A percentile compares a stretch with the other conserved stretches of the same genome.
These are phyloP conservation scores for Jamesozyma hellenica DNA, from an alignment of 805 yeast genomes.

Conservation along the genomic window DNA sequence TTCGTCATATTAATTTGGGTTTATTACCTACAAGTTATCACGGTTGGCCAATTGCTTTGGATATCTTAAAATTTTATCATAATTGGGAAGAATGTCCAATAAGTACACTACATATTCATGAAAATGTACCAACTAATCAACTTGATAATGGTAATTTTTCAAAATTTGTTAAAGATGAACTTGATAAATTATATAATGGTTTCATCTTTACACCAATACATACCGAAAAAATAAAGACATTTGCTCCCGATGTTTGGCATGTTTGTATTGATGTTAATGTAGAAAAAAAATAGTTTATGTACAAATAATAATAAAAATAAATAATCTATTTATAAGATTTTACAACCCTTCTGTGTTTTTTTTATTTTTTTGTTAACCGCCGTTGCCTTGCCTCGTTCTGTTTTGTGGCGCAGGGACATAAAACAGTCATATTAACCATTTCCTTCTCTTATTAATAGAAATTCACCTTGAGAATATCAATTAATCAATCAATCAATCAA, in stretches of 20 bases:
- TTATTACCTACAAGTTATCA: conserved; percentile 60
- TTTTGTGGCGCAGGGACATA: too few relatives aligned
- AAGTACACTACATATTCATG: conserved; percentile 57
- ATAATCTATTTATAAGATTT: too few relatives aligned
- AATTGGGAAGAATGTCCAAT: conserved; percentile 7
- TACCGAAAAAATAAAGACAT: conserved; percentile 64
- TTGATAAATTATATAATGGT: not conserved
- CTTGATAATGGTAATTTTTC: conserved; percentile 23
- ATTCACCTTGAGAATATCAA: too few relatives aligned
- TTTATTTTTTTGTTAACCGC: too few relatives aligned
- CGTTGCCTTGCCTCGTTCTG: too few relatives aligned
- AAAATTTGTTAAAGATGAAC: conserved; percentile 3
- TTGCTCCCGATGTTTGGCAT: conserved; percentile 84
- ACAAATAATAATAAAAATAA: too few relatives aligned
- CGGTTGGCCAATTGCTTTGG: conserved; percentile 46
- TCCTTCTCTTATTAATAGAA: too few relatives aligned
- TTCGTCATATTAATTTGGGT: conserved; percentile 63
- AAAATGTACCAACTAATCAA: conserved; percentile 45
- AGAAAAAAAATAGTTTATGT: too few relatives aligned
- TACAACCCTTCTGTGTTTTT: too few relatives aligned
- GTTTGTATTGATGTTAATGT: conserved; percentile 42
- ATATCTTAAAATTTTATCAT: conserved; percentile 8
- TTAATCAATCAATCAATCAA: too few relatives aligned
- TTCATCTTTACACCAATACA: conserved; percentile 22
- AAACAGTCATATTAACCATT: too few relatives aligned